Evolutionary conservation across 768 basidiomycete genomes (phyloP), one percentile per base, ranked within the genome.

Genomic region (Suillus ampliporus): DNA sequence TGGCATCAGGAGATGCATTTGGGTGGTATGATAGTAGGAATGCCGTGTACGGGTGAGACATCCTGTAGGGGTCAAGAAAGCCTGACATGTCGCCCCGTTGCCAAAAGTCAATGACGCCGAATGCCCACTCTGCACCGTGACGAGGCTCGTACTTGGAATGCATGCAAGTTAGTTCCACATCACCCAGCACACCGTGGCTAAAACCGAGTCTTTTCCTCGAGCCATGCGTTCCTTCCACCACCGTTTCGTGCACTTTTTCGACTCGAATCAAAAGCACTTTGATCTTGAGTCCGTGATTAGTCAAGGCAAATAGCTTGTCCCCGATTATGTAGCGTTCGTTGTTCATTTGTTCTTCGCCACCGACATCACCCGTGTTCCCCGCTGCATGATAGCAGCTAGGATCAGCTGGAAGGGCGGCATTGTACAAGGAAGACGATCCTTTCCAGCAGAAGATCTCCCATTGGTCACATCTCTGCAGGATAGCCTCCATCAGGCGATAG

Each of bases 401-500:
- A 5, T 65, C 66, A 31, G 15, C 57, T 1, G 72, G 72, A 11
- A 73, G 35, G 1, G 62, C 66, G 2, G 72, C 54, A 28, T 73
- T 62, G 4, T 40, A 56, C 26, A 58, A 34, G 0, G 74, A 73
- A 1, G 68, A 62, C 21, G 65, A 46, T 15, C 72, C 72, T 1
- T 61, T 57, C 74, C 72, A 73, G 3, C 57, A 72, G 51, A 73
- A 74, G 4, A 64, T 64, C 34, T 73, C 72, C 74, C 72, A 75
- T 0, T 44, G 17, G 15, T 38, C 63, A 5, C 51, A 31, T 21
- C 59, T 59, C 10, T 46, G 56, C 21, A 64, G 37, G 21, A 75
- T 64, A 13, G 60, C 68, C 40, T 68, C 65, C n/a, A 71, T 44
- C 4, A 76, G 65, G 50, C 70, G 65, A 46, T 65, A 67, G 47